Evolutionary conservation across 805 yeast species (phyloP).

Genomic region (Teunomyces pallodes): DNA sequence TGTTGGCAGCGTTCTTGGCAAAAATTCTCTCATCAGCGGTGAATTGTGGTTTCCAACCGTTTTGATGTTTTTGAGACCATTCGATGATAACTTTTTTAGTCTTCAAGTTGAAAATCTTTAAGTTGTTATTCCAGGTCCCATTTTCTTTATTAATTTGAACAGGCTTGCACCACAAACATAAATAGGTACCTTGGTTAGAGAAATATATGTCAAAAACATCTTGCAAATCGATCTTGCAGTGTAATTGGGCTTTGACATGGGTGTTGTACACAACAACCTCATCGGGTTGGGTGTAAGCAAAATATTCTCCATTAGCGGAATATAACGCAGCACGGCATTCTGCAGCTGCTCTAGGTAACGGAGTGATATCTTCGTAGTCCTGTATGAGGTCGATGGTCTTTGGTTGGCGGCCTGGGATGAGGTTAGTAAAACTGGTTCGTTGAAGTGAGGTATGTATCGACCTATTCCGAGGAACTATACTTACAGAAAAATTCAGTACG

Average conservation of each 20-base stretch:
- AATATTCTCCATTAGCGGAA: slow-evolving; percentile 63
- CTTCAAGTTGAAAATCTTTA: slow-evolving; percentile 65
- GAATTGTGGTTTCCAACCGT: slow-evolving; percentile 91
- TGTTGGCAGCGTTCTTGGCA: slow-evolving; percentile 54
- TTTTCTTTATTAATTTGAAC: slow-evolving; percentile 57
- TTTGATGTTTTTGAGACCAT: slow-evolving; percentile 78
- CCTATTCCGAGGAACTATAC: slow-evolving; percentile 12
- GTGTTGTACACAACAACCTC: slow-evolving; percentile 59
- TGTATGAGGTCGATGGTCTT: slow-evolving; percentile 24
- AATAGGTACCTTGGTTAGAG: slow-evolving; percentile 81
- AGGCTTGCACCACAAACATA: slow-evolving; percentile 91
- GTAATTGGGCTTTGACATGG: slow-evolving; percentile 42
- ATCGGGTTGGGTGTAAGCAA: slow-evolving; percentile 71
- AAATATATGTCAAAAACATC: slow-evolving; percentile 82
- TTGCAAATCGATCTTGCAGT: slow-evolving; percentile 49
- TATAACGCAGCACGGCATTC: slow-evolving; percentile 66
- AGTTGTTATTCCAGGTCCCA: slow-evolving; percentile 77
- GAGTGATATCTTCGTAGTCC: slow-evolving; percentile 35
- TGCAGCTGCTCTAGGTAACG: slow-evolving; percentile 31
- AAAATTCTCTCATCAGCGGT: slow-evolving; percentile 74
- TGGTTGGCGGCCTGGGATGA: slow-evolving; percentile 25
- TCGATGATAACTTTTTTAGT: slow-evolving; percentile 50
- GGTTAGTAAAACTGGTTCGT: slow-evolving; percentile 15
- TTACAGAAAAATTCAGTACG: slow-evolving; percentile 39
- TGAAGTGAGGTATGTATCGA: not conserved